Percentiles rank a stretch among this genome's conserved stretches.
phyloP scores from a whole-genome alignment of 352 stramenopile species.

The Globisporangium emineosum region DNA sequence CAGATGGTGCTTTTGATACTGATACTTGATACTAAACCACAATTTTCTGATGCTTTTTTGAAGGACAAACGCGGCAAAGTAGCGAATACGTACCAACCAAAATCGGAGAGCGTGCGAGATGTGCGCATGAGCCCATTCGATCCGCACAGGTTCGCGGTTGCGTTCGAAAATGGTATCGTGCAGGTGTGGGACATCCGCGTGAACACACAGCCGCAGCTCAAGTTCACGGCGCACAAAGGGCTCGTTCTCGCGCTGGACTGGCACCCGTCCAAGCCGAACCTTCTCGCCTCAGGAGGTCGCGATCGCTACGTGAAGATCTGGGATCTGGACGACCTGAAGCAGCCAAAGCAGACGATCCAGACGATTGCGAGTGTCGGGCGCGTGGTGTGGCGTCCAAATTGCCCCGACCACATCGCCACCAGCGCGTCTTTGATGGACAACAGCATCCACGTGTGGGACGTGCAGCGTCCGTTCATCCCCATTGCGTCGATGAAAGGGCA shows the following conservation, averaged over 20 bases:
- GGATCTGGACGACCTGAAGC: slow-evolving; percentile 64
- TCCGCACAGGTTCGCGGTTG: slow-evolving; percentile 72
- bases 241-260: slow-evolving; percentile 83
- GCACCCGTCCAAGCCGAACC: slow-evolving; percentile 62
- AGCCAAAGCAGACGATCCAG: slow-evolving; percentile 83
- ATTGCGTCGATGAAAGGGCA: slow-evolving; percentile 85
- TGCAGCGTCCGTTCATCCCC: slow-evolving; percentile 80
- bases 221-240: slow-evolving; percentile 86
- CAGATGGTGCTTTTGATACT: neutral
- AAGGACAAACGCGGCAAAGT: slow-evolving; percentile 81
- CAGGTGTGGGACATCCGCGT: slow-evolving; percentile 88
- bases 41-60: neutral
- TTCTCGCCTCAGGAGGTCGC: slow-evolving; percentile 76
- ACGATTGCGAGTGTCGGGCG: slow-evolving; percentile 83
- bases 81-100: slow-evolving; percentile 75
- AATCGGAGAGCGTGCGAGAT: slow-evolving; percentile 84
- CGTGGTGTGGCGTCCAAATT: slow-evolving; percentile 77
- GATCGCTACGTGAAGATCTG: slow-evolving; percentile 89
- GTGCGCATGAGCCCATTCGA: slow-evolving; percentile 76
- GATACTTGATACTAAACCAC: neutral
- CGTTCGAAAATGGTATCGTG: slow-evolving; percentile 85
- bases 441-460: slow-evolving; percentile 87
- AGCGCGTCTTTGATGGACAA: slow-evolving; percentile 85
- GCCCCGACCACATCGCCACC: slow-evolving; percentile 77
- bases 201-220: slow-evolving; percentile 74